Base-by-base conservation (phyloP, 1,284 basidiomycete species). In the Boletus mariae region DNA sequence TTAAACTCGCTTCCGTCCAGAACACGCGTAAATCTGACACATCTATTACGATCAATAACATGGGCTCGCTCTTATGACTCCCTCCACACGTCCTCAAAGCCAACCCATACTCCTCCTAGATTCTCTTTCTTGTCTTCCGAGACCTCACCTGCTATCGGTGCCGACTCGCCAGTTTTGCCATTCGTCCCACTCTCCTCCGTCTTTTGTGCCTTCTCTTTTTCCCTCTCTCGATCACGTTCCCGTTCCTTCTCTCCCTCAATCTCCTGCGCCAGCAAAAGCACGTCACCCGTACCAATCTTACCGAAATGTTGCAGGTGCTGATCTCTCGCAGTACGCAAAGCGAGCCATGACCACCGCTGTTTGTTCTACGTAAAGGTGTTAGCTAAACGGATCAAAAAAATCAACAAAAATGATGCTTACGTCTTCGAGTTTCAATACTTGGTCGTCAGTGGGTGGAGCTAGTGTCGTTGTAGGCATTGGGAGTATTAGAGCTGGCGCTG, bases 261-360 rank as follows among this genome's bases (percentile, higher is more conserved):
- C 68, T 85, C 86, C 49, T 81, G 75, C 12, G 74, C 75, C 37
- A 90, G 78, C n/a, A 76, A 64, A 44, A 79, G 72, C 53, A 90
- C 74, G 58, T 90, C 87, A 9, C 87, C 87, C n/a, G 80, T 82
- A n/a, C 84, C 86, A 58, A 89, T 87, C 71, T 82, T 86, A n/a
- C 82, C 80, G 57, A 90, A 88, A 60, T 85, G 82, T 59, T 83
- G 80, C 45, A 88, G 66, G 66, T 89, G 73, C 57, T 80, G 78
- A 59, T 89, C 87, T 35, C 87, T 84, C 54, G 84, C 81, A 49
- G 80, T 80, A 29, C 87, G 84, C 55, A 90, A 77, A n/a, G 84
- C 84, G n/a, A 90, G 75, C 87, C 87, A 90, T 10, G 85, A 73
- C 78, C 80, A 81, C 6, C 84, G 79, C 57, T 84, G 78, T 61